These are phyloP conservation scores for Chaetomium sp. DNA, from an alignment of 2,329 filamentous ascomycete genomes.

Conservation along the genomic window DNA sequence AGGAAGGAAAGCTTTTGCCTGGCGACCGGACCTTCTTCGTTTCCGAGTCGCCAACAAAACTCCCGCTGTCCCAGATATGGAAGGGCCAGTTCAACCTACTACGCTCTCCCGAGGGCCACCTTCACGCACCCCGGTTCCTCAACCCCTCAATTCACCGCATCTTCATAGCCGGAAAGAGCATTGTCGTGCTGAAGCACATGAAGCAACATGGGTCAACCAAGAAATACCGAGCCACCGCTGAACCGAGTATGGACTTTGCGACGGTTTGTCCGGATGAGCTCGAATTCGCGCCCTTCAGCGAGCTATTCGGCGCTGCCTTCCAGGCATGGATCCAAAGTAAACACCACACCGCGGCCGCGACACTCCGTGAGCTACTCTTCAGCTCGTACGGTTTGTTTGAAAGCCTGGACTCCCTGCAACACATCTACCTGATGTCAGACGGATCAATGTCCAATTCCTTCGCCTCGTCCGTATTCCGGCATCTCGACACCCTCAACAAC, in stretches of 20 bases:
- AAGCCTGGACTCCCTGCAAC: conserved; percentile 67
- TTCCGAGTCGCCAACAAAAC: conserved; percentile 56
- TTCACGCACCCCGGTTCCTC: conserved; percentile 76
- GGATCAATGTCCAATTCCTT: conserved; percentile 68
- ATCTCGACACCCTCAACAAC: conserved; percentile 62
- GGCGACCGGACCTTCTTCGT: conserved; percentile 77
- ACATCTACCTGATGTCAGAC: conserved; percentile 76
- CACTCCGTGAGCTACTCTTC: conserved; percentile 68
- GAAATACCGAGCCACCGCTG: conserved; percentile 38
- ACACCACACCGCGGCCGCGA: conserved; percentile 67
- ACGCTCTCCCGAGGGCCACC: conserved; percentile 56
- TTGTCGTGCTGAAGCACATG: conserved; percentile 77
- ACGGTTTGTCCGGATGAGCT: conserved; percentile 53
- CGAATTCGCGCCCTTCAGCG: conserved; percentile 68
- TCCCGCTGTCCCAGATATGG: conserved; percentile 71
- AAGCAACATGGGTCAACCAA: conserved; percentile 51
- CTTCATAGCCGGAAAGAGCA: conserved; percentile 85
- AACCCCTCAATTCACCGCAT: conserved; percentile 69
- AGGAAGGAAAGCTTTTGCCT: conserved; percentile 68
- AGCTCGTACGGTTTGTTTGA: conserved; percentile 67
- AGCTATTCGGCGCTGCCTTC: conserved; percentile 72
- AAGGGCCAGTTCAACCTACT: conserved; percentile 71
- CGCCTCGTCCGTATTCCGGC: conserved; percentile 70
- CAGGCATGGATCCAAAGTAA: conserved; percentile 76
- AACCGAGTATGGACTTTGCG: conserved; percentile 57